These are phyloP conservation scores for Acrodontium crateriforme DNA, from an alignment of 2,329 filamentous ascomycete species.

Conservation along the genomic window DNA sequence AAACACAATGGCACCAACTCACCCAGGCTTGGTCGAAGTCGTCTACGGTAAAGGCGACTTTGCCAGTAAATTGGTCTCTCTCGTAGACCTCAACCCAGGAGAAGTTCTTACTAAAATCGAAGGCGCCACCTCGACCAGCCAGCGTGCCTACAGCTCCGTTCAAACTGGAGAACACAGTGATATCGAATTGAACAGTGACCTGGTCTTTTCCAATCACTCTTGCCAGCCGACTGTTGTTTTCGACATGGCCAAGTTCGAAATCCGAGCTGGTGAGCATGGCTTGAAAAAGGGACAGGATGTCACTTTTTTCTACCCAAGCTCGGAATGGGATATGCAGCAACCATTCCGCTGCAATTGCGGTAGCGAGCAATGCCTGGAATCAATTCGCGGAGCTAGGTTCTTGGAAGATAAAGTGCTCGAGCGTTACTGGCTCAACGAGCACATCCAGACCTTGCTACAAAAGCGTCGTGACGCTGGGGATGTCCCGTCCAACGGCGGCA, in stretches of 20 bases:
- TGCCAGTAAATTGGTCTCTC: constrained; percentile 20
- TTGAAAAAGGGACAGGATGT: constrained; percentile 27
- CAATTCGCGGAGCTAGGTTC: constrained; percentile 26
- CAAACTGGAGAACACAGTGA: constrained; percentile 32
- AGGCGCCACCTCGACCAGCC: constrained; percentile 25
- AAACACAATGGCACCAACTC: too few species aligned
- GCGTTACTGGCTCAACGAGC: constrained; percentile 29
- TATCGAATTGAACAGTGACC: constrained; percentile 40
- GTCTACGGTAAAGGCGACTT: constrained; percentile 1
- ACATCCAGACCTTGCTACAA: constrained; percentile 19
- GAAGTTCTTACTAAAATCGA: constrained; percentile 34
- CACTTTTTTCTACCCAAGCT: constrained; percentile 37
- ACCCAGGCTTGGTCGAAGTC: constrained; percentile 1
- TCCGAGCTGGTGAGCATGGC: constrained; percentile 21
- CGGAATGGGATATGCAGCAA: constrained; percentile 35
- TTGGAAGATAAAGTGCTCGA: constrained; percentile 21
- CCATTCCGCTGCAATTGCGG: constrained; percentile 31
- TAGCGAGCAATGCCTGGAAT: constrained; percentile 23
- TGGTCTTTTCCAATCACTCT: constrained; percentile 40
- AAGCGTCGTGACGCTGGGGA: not conserved
- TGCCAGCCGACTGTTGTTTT: constrained; percentile 37
- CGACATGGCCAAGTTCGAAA: constrained; percentile 25
- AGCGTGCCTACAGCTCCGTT: constrained; percentile 34
- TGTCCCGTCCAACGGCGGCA: too few species aligned
- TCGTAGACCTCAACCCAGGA: constrained; percentile 31